phyloP scores from a whole-genome alignment of 78 protist species.

The Chrysochromulina parva region DNA sequence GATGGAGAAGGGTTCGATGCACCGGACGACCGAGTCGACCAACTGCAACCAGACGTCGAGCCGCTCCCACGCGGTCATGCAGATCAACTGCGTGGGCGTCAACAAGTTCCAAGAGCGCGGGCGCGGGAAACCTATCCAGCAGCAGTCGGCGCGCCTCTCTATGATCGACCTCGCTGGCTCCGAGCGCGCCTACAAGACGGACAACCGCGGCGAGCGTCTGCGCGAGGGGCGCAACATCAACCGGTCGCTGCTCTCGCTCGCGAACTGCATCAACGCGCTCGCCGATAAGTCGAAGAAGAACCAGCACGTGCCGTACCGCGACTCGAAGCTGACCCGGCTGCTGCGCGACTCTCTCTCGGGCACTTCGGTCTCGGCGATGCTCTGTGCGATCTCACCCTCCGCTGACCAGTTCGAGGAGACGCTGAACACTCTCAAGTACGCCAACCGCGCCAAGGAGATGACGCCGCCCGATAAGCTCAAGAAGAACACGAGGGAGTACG shows the following conservation, averaged over 20 bases:
- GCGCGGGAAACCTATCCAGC: not conserved
- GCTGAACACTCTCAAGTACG: slow-evolving; percentile 90
- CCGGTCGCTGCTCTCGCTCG: slow-evolving; percentile 84
- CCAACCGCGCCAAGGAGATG: slow-evolving; percentile 80
- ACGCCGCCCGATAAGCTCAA: not conserved
- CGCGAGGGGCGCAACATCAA: slow-evolving; percentile 70
- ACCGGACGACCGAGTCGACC: slow-evolving; percentile 12
- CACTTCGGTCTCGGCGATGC: slow-evolving; percentile 36
- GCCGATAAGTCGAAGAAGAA: not conserved
- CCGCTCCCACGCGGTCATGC: slow-evolving; percentile 45
- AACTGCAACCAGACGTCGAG: slow-evolving; percentile 1
- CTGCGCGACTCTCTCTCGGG: slow-evolving; percentile 78
- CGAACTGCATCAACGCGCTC: slow-evolving; percentile 79
- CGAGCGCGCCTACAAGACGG: slow-evolving; percentile 27
- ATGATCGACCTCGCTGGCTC: slow-evolving; percentile 35
- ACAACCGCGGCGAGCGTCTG: slow-evolving; percentile 37
- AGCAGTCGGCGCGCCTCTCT: not conserved
- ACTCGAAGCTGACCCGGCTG: slow-evolving; percentile 45
- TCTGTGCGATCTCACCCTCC: slow-evolving; percentile 54
- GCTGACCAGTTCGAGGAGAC: slow-evolving; percentile 35
- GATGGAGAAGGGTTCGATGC: not conserved
- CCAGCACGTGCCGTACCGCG: slow-evolving; percentile 50
- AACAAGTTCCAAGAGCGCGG: not conserved
- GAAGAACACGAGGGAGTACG: not conserved
- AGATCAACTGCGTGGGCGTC: not conserved